Conservation (phyloP, 148 eudicot genomes). For the Limonium bicolor region DNA sequence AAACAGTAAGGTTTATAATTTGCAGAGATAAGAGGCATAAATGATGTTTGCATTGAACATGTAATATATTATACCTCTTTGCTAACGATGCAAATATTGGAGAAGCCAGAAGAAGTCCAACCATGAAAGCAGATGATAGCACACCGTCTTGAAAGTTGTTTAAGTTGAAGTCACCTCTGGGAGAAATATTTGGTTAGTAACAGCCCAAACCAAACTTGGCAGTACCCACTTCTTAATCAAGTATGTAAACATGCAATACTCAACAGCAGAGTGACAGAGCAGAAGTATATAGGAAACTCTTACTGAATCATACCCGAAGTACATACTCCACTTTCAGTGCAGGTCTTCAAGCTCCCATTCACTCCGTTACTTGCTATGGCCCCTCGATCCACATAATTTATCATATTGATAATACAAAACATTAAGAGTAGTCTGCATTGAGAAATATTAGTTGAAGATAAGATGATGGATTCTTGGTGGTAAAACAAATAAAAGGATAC, state of each 20-base stretch:
- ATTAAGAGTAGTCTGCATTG: constrained; percentile 56
- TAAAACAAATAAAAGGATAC: too few relatives aligned
- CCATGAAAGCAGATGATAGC: constrained; percentile 97
- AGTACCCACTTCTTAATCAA: background rate
- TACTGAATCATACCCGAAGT: constrained; percentile 89
- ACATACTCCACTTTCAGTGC: constrained; percentile 41
- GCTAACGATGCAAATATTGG: constrained; percentile 78
- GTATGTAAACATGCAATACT: background rate
- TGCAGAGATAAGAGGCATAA: background rate
- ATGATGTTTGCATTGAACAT: too few relatives aligned
- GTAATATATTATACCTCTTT: constrained; percentile 35
- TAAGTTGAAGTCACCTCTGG: constrained; percentile 69
- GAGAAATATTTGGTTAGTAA: background rate
- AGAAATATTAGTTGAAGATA: too few relatives aligned
- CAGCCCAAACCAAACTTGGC: background rate
- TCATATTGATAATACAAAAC: constrained; percentile 74
- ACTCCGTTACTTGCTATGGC: constrained; percentile 96
- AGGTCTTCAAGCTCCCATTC: constrained; percentile 52
- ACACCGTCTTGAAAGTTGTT: constrained; percentile 89
- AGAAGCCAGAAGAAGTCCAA: constrained; percentile 86
- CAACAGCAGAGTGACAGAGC: background rate
- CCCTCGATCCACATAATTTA: constrained; percentile 93
- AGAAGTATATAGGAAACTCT: constrained; percentile 12
- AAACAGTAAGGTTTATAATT: too few relatives aligned
- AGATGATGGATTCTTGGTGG: too few relatives aligned